Conservation (phyloP, 1,139 yeast genomes). For the Geotrichum restrictum region DNA sequence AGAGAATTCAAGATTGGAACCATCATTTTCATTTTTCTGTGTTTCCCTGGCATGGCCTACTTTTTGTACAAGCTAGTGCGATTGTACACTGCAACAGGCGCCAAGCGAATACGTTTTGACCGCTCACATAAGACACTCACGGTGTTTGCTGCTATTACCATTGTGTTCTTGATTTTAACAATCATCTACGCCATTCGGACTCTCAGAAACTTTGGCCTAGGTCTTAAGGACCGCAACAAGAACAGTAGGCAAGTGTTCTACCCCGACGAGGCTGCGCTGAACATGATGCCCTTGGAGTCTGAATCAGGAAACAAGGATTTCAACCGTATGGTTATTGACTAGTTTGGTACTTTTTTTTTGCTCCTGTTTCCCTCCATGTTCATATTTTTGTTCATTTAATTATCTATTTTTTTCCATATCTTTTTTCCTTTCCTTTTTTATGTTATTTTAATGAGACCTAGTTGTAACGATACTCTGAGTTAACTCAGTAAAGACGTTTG, state of each 20-base stretch:
- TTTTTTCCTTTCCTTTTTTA: not conserved
- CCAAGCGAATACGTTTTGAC: slow-evolving; percentile 37
- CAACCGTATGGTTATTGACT: not conserved
- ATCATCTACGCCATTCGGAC: slow-evolving; percentile 42
- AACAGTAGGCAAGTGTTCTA: not conserved
- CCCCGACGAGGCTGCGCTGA: not conserved
- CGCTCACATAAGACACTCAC: slow-evolving; percentile 50
- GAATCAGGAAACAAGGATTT: not conserved
- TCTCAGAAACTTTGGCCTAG: slow-evolving; percentile 43
- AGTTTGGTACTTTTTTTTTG: not conserved
- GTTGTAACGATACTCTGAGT: too few relatives aligned
- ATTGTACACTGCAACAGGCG: slow-evolving; percentile 43
- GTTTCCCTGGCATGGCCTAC: slow-evolving; percentile 48
- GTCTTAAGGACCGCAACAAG: slow-evolving; percentile 35
- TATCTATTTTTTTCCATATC: not conserved
- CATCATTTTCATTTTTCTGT: slow-evolving; percentile 37
- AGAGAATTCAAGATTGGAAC: slow-evolving; percentile 42
- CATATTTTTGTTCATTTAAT: not conserved
- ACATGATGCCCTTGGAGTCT: not conserved
- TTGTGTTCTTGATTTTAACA: slow-evolving; percentile 43
- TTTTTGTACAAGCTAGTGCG: slow-evolving; percentile 50
- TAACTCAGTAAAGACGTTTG: too few relatives aligned
- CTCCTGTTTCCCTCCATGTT: not conserved
- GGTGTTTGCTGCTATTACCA: slow-evolving; percentile 48
- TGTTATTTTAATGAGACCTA: not conserved